Evolutionary conservation across 768 basidiomycete genomes (phyloP), one percentile per base, ranked within the genome.

Genomic region (Calocera cornea): DNA sequence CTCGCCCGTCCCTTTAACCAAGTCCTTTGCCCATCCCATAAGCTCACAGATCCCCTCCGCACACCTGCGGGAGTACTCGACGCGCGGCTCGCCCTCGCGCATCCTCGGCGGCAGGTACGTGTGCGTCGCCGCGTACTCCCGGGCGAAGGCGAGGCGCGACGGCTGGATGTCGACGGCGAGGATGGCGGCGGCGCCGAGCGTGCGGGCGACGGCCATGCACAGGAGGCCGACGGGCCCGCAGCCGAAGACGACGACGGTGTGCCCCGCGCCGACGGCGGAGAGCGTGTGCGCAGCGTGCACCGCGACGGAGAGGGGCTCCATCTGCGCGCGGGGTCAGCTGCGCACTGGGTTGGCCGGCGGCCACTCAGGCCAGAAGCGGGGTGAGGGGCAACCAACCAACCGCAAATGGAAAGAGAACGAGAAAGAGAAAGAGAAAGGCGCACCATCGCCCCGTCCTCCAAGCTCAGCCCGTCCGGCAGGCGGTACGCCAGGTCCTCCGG

Each of bases 191-290:
- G 93, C 95, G 34, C 93, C 94, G 60, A 95, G 80, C 1, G 95
- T 94, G 75, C 89, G 94, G 10, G 95, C 94, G n/a, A 93, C 92
- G 7, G 92, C 94, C 89, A 95, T 92, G 74, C 89, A 90, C n/a
- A 97, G 83, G 3, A 60, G 50, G 22, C 88, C 88, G 66, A 89
- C 86, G 1, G 94, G 95, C 1, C 94, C 92, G 27, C 79, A 94
- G 34, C 95, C 95, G 73, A 94, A 94, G 66, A 97, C 80, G 16
- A 83, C 85, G 70, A 95, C 86, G 36, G 85, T 86, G 73, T 93
- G 86, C 72, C 84, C 86, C 38, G 89, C 81, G 54, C 82, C 83
- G 75, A 97, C 79, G 29, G 80, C 79, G 22, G 87, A 94, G 34
- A 94, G 80, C 70, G 83, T 90, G 65, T 84, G 81, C 33, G 97